Evolutionary conservation across 495 filamentous ascomycete genomes (phyloP).

Genomic region (Aeminium ludgeri): DNA sequence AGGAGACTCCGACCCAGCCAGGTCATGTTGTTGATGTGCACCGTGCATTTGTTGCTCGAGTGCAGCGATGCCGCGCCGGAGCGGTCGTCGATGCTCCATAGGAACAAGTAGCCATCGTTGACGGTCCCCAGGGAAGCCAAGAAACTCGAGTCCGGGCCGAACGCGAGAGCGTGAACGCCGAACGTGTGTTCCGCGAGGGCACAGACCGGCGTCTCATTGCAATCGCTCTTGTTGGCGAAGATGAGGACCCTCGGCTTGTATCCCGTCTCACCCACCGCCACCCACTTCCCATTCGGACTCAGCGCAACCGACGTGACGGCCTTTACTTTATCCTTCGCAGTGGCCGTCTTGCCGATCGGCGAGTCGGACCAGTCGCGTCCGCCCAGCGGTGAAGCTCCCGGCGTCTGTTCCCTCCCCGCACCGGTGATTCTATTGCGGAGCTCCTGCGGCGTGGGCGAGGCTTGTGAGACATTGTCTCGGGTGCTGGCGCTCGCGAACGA

Average conservation of each 20-base stretch:
- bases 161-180: constrained; percentile 74
- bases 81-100: constrained; percentile 71
- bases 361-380: constrained; percentile 21
- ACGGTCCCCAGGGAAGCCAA: constrained; percentile 72
- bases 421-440: constrained; percentile 40
- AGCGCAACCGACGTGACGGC: constrained; percentile 90
- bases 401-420: constrained; percentile 38
- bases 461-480: constrained; percentile 17
- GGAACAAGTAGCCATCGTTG: constrained; percentile 86
- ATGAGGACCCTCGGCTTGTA: constrained; percentile 84
- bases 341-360: constrained; percentile 51
- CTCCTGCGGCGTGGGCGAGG: constrained; percentile 31
- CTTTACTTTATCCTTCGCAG: constrained; percentile 76
- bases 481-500: constrained; percentile 46
- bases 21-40: constrained; percentile 60
- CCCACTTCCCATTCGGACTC: constrained; percentile 71
- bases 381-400: constrained; percentile 18
- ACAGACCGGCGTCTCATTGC: constrained; percentile 66
- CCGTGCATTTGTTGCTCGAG: constrained; percentile 87
- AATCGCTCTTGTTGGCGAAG: constrained; percentile 62
- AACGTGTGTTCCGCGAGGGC: constrained; percentile 80
- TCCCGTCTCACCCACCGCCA: constrained; percentile 91
- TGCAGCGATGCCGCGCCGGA: constrained; percentile 76
- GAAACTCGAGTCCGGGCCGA: constrained; percentile 73
- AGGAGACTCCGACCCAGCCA: constrained; percentile 66